A percentile compares a stretch with the other conserved stretches of the same genome.
phyloP scores from a whole-genome alignment of 2,329 filamentous ascomycete genomes.

The Cercospora brassicicola region DNA sequence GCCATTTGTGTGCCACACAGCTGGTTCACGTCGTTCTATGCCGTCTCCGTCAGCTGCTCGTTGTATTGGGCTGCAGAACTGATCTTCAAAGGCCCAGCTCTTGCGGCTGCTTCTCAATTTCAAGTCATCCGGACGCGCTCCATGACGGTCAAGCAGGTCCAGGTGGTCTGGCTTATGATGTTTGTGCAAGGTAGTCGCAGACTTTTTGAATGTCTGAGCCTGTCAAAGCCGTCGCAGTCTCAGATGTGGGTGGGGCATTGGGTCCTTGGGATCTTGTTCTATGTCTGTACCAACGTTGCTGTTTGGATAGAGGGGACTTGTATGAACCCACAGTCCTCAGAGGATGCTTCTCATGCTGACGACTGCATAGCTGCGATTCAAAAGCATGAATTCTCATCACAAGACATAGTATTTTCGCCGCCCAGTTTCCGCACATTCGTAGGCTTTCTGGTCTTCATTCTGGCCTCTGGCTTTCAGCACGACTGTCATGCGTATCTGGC shows the following conservation, averaged over 20 bases:
- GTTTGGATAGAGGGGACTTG: slow-evolving; percentile 82
- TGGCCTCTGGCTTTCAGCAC: slow-evolving; percentile 72
- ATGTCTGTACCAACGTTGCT: slow-evolving; percentile 68
- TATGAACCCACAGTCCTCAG: slow-evolving; percentile 45
- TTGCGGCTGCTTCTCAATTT: slow-evolving; percentile 50
- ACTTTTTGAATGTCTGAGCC: slow-evolving; percentile 69
- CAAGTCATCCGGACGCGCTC: slow-evolving; percentile 35
- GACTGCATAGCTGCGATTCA: slow-evolving; percentile 35
- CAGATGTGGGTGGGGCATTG: slow-evolving; percentile 87
- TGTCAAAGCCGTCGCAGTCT: slow-evolving; percentile 67
- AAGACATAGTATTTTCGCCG: slow-evolving; percentile 43
- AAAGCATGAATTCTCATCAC: slow-evolving; percentile 39
- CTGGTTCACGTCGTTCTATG: slow-evolving; percentile 89
- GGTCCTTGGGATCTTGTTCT: slow-evolving; percentile 75
- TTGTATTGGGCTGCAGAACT: slow-evolving; percentile 68
- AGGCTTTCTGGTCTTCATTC: slow-evolving; percentile 63
- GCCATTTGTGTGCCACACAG: slow-evolving; percentile 72
- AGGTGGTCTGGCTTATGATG: slow-evolving; percentile 71
- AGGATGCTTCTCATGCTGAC: slow-evolving; percentile 11
- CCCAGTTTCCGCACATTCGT: slow-evolving; percentile 56
- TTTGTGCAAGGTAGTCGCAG: slow-evolving; percentile 71
- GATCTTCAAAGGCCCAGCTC: slow-evolving; percentile 53
- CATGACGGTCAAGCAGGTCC: slow-evolving; percentile 64
- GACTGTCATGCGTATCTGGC: slow-evolving; percentile 53
- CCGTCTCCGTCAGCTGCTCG: slow-evolving; percentile 67